Evolutionary conservation across 768 basidiomycete species (phyloP).

Genomic region (Inosperma sp.): DNA sequence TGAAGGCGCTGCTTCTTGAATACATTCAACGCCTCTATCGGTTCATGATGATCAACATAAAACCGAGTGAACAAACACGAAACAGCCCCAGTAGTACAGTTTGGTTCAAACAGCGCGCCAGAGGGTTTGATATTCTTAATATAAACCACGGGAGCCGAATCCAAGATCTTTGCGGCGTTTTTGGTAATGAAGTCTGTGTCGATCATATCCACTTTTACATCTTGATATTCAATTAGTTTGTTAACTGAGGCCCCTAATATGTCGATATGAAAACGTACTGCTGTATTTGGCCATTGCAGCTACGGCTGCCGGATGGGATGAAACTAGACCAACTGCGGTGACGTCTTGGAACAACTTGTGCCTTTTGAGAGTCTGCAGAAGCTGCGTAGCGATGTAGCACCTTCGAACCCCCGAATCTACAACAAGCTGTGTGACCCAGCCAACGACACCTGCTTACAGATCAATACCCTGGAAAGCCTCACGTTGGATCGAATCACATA

Average conservation of each 20-base stretch:
- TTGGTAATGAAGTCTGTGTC: constrained; percentile 8
- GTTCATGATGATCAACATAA: constrained; percentile 31
- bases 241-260: neutral
- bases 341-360: constrained; percentile 19
- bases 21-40: constrained; percentile 18
- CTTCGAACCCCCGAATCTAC: constrained; percentile 23
- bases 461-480: neutral
- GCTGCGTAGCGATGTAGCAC: constrained; percentile 26
- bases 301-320: constrained; percentile 30
- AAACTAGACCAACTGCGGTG: constrained; percentile 27
- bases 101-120: constrained; percentile 23
- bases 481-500: neutral
- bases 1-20: constrained; percentile 14
- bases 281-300: constrained; percentile 25
- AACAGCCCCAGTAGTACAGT: constrained; percentile 15
- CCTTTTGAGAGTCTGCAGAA: constrained; percentile 22
- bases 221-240: constrained; percentile 1
- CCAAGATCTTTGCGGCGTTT: constrained; percentile 16
- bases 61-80: constrained; percentile 28
- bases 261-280: constrained; percentile 14
- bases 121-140: constrained; percentile 19
- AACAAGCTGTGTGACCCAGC: constrained; percentile 36
- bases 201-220: neutral
- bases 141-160: constrained; percentile 20
- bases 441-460: constrained; percentile 18